phyloP scores from a whole-genome alignment of 164 flowering plant species.

The Paratinospora sagittata region DNA sequence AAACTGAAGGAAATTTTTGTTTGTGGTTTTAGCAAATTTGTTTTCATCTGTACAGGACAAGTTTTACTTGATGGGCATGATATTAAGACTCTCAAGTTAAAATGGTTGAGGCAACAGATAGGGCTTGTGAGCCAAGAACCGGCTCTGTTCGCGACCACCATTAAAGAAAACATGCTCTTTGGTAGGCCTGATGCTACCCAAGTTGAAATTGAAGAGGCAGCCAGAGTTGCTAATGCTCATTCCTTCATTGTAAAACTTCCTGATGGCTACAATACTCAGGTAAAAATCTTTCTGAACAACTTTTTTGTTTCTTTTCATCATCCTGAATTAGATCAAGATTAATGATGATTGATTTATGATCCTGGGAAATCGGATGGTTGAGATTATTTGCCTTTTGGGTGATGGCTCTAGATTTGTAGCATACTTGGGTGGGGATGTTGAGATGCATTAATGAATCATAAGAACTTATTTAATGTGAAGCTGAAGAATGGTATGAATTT shows the following conservation, averaged over 20 bases:
- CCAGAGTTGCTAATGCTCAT: conserved; percentile 94
- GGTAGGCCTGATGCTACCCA: conserved; percentile 82
- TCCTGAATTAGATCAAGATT: background rate
- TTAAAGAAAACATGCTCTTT: conserved; percentile 78
- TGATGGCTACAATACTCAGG: conserved; percentile 92
- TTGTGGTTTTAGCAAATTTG: background rate
- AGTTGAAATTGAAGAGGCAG: conserved; percentile 88
- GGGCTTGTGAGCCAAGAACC: conserved; percentile 99
- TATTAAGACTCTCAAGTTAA: conserved; percentile 66
- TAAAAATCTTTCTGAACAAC: conserved; percentile 14
- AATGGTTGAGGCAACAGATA: conserved; percentile 94
- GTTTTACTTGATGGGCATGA: conserved; percentile 87
- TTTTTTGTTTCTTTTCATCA: background rate
- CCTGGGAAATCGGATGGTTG: background rate
- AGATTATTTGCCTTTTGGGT: background rate
- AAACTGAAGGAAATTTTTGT: background rate
- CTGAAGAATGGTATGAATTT: background rate
- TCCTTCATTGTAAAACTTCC: conserved; percentile 85
- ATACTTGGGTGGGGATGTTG: background rate
- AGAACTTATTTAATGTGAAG: background rate
- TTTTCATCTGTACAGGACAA: conserved; percentile 46
- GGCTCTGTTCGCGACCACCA: conserved; percentile 94
- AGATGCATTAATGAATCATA: background rate
- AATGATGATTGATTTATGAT: background rate
- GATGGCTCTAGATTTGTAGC: background rate